Evolutionary conservation across 352 stramenopile species (phyloP).

Genomic region (Phytopythium cucurbitacearum): DNA sequence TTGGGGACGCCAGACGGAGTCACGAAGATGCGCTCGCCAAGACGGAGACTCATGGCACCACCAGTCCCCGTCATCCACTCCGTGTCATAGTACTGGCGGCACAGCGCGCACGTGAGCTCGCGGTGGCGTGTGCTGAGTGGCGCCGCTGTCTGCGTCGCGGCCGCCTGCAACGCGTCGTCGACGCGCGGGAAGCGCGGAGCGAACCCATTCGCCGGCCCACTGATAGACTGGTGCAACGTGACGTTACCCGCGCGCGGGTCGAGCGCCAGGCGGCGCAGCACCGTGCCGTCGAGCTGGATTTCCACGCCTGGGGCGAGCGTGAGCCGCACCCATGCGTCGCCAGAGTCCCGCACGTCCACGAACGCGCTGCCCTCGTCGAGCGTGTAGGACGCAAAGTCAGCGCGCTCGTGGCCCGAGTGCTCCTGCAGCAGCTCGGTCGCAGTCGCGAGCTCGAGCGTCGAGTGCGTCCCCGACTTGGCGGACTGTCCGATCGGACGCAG

Average conservation of each 20-base stretch:
- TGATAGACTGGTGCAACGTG: constrained; percentile 18
- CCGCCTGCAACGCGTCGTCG: constrained; percentile 18
- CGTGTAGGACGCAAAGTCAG: constrained; percentile 21
- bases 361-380: constrained; percentile 37
- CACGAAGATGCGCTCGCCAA: constrained; percentile 93
- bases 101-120: constrained; percentile 68
- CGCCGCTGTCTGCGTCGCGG: no score
- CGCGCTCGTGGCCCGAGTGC: constrained; percentile 29
- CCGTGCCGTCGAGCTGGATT: constrained; percentile 15
- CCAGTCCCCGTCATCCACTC: constrained; percentile 95
- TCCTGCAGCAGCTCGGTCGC: constrained; percentile 33
- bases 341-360: constrained; percentile 66
- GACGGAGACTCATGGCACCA: constrained; percentile 91
- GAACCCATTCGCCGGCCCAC: constrained; percentile 8
- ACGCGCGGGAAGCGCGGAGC: constrained; percentile 31
- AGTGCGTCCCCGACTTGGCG: background rate
- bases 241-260: constrained; percentile 13
- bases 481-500: constrained; percentile 6
- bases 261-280: constrained; percentile 44
- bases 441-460: constrained; percentile 10
- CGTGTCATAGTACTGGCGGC: constrained; percentile 65
- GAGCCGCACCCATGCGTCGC: constrained; percentile 64
- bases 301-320: constrained; percentile 32
- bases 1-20: constrained; percentile 96
- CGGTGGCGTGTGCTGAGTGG: constrained; percentile 18